phyloP scores from a whole-genome alignment of 169 alveolate genomes.

The Plasmodium coatneyi region DNA sequence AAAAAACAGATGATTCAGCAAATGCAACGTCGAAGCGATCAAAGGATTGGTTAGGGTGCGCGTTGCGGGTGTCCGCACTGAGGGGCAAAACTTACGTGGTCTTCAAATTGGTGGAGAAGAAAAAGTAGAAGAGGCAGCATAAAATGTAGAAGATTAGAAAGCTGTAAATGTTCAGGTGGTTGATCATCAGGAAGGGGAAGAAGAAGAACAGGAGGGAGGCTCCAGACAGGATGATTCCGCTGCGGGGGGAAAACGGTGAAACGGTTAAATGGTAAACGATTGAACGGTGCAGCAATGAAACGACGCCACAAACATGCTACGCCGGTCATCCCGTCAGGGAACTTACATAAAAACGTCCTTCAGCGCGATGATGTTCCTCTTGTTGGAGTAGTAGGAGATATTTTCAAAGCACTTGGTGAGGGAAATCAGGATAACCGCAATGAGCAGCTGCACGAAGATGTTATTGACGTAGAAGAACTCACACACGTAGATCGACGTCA shows the following conservation, averaged over 20 bases:
- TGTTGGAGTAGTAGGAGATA: constrained; percentile 46
- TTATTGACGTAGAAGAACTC: constrained; percentile 21
- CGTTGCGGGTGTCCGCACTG: background rate
- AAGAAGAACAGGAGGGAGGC: constrained; percentile 17
- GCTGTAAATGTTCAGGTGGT: constrained; percentile 40
- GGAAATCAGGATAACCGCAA: constrained; percentile 40
- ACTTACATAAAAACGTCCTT: constrained; percentile 51
- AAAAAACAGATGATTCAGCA: background rate
- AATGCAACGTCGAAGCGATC: background rate
- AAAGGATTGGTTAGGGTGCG: background rate
- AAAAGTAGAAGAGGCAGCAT: constrained; percentile 38
- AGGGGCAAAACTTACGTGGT: constrained; percentile 29
- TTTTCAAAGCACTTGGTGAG: constrained; percentile 61
- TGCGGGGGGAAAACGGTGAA: background rate
- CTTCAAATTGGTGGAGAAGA: constrained; percentile 48
- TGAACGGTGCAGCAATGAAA: too few species aligned
- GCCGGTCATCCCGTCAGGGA: too few species aligned
- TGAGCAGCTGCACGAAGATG: constrained; percentile 6
- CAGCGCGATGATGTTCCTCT: constrained; percentile 21
- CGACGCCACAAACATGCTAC: background rate
- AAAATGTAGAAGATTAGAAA: constrained; percentile 48
- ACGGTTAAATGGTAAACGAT: background rate
- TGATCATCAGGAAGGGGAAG: constrained; percentile 50
- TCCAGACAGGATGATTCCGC: constrained; percentile 61
- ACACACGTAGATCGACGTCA: constrained; percentile 26